Base-by-base conservation (phyloP, 345 rosid genomes). In the Linum trigynum region DNA sequence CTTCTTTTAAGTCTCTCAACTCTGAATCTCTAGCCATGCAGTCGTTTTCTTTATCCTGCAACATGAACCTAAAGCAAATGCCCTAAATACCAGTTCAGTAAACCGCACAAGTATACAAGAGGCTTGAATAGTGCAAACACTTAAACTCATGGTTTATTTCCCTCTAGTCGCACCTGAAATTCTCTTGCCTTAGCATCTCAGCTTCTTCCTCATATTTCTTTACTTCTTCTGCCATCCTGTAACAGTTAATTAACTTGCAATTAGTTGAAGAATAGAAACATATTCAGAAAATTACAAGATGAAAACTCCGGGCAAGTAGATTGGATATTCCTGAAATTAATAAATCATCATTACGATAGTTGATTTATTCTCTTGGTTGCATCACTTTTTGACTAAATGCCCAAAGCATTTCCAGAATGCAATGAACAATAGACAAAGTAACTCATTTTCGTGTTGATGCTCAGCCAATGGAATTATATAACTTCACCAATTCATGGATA, bases 191-290 rank as follows among this genome's bases (percentile, higher is more conserved):
- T 35, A 74, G 69, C 59, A 35, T 74, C 58, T 74, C 77, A 14
- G 77, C 77, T 61, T 74, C 77, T 65, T 69, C 77, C 70, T 74
- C 77, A 17, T 32, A 74, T 63, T 74, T 74, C 36, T 67, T 65
- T 2, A 74, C 42, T 62, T 74, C 77, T 56, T 69, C 70, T 35
- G 70, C 77, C 77, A 74, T 74, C 70, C 77, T 74, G 53, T 57
- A 50, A 56, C 60, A 65, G 55, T 39, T 39, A 39, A 45, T 36
- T 51, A 37, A 39, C 41, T 17, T 45, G n/a, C 17, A 7, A 11
- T 57, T 57, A 57, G 2, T 57, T 10, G 4, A 57, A 23, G 1
- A 57, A 57, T 15, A 2, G 7, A 57, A 57, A 4, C 37, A 57
- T 57, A 23, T 23, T 17, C 17, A 5, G 17, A 23, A 17, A 8